Conservation (phyloP, 768 basidiomycete species). For the Lactifluus piperatus region DNA sequence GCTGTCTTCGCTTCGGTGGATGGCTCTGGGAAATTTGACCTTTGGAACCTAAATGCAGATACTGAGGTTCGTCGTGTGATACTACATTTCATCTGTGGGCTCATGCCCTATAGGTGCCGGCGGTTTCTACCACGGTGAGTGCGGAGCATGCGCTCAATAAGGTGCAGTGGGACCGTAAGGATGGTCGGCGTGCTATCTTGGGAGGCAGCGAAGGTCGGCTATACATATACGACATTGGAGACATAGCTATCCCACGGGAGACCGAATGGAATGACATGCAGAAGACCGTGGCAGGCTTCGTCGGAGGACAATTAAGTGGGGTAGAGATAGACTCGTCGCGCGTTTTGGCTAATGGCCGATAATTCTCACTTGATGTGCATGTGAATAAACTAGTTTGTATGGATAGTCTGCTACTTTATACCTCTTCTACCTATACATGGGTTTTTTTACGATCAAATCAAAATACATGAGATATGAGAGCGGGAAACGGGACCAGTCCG, state of each 20-base stretch:
- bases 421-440: not conserved
- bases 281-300: slow-evolving; percentile 68
- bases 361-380: not conserved
- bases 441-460: not conserved
- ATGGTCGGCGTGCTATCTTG: slow-evolving; percentile 81
- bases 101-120: slow-evolving; percentile 59
- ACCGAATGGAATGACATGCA: slow-evolving; percentile 92
- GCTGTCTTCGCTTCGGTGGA: slow-evolving; percentile 91
- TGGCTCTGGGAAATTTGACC: slow-evolving; percentile 89
- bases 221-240: slow-evolving; percentile 93
- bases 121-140: slow-evolving; percentile 77
- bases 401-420: slow-evolving; percentile 8
- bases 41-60: slow-evolving; percentile 97
- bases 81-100: not conserved
- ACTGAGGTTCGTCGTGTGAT: slow-evolving; percentile 63
- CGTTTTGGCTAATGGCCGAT: slow-evolving; percentile 31
- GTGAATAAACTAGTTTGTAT: not conserved
- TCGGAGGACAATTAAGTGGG: slow-evolving; percentile 37
- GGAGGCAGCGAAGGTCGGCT: slow-evolving; percentile 89
- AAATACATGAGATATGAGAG: too few relatives aligned
- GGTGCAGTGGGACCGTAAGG: slow-evolving; percentile 88
- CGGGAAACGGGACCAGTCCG: not conserved
- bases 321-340: slow-evolving; percentile 25
- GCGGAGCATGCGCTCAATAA: slow-evolving; percentile 88
- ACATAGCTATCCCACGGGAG: slow-evolving; percentile 81